A percentile compares a stretch with the other conserved stretches of the same genome.
Evolutionary conservation across 139 green algal species (phyloP).

Genomic region (Volvox reticuliferus): DNA sequence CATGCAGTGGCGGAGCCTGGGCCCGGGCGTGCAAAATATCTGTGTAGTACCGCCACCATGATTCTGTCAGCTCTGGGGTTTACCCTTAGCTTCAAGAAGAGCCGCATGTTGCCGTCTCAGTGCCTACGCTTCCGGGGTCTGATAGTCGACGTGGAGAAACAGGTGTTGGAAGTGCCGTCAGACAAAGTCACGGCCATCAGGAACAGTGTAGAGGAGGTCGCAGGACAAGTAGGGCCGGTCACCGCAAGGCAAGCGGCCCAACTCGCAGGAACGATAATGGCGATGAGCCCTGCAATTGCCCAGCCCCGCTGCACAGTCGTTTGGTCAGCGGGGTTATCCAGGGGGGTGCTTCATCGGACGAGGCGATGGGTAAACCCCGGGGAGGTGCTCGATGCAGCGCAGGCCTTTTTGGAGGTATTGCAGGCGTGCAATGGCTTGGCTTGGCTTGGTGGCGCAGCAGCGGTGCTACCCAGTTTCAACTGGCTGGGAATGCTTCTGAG

Average conservation of each 20-base stretch:
- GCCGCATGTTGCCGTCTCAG: not conserved
- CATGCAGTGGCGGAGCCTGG: not conserved
- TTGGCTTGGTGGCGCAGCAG: not conserved
- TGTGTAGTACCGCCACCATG: not conserved
- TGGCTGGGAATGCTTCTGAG: conserved; percentile 25
- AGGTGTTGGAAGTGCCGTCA: not conserved
- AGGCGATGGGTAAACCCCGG: not conserved
- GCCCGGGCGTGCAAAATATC: not conserved
- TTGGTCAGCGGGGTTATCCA: not conserved
- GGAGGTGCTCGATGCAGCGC: not conserved
- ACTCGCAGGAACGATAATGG: conserved; percentile 19
- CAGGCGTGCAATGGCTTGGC: not conserved
- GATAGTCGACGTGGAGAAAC: not conserved
- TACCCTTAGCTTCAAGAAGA: too few relatives aligned
- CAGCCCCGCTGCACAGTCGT: not conserved
- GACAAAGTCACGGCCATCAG: conserved; percentile 11
- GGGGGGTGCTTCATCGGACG: not conserved
- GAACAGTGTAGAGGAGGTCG: not conserved
- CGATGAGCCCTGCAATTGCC: not conserved
- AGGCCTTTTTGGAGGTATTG: not conserved
- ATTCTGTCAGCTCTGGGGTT: not conserved
- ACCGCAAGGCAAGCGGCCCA: not conserved
- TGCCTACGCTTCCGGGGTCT: not conserved
- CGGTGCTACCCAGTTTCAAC: not conserved
- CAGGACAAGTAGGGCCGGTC: not conserved